These are phyloP conservation scores for Podospora anserina DNA, from an alignment of 495 filamentous ascomycete species.

Conservation along the genomic window DNA sequence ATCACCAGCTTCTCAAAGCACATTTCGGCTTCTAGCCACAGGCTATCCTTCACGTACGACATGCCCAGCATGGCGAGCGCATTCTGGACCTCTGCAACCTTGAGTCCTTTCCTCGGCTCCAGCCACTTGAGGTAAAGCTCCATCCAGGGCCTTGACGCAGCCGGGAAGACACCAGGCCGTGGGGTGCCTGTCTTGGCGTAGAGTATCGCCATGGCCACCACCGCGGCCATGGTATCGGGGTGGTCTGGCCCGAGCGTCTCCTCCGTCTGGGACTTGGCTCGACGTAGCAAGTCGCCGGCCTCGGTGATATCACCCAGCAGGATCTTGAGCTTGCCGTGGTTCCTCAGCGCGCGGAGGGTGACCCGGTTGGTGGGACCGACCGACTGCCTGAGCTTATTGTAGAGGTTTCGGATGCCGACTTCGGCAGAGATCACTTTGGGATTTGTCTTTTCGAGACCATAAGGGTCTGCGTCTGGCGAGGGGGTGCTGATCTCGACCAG, in stretches of 20 bases:
- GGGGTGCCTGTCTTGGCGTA: background rate
- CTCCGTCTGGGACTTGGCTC: background rate
- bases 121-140: background rate
- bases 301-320: background rate
- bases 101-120: background rate
- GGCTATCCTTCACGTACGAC: background rate
- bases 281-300: background rate
- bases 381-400: background rate
- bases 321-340: background rate
- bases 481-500: background rate
- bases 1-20: slow-evolving; percentile 2
- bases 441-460: background rate
- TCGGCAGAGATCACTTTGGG: background rate
- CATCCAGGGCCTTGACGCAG: background rate
- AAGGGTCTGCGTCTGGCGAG: background rate
- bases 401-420: background rate
- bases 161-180: background rate
- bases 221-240: background rate
- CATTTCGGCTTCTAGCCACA: background rate
- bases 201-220: background rate
- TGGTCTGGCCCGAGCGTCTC: background rate
- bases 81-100: background rate
- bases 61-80: slow-evolving; percentile 2
- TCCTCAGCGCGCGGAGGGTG: background rate
- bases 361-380: background rate